These are phyloP conservation scores for Heliamphora pulchella DNA, from an alignment of 179 eudicot species.

Conservation along the genomic window DNA sequence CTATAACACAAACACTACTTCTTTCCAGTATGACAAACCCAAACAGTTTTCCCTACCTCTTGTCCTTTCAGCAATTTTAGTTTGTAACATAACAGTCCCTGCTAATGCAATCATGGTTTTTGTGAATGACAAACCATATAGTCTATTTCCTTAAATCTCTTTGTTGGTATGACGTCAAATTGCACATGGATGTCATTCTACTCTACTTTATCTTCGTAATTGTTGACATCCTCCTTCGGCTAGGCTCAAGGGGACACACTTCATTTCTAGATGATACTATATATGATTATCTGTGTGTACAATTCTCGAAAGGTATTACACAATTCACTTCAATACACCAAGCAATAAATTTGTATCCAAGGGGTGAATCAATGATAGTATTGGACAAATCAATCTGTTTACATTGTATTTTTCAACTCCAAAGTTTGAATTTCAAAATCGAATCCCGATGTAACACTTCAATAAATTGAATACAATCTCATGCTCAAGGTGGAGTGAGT, in stretches of 20 bases:
- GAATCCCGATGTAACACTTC: too few relatives aligned
- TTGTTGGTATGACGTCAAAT: background rate
- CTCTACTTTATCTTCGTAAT: background rate
- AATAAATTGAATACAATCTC: too few relatives aligned
- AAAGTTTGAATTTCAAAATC: too few relatives aligned
- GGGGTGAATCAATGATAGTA: too few relatives aligned
- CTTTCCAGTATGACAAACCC: background rate
- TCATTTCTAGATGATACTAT: too few relatives aligned
- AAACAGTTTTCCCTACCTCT: background rate
- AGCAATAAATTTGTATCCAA: too few relatives aligned
- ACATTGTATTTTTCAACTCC: too few relatives aligned
- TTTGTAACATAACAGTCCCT: background rate
- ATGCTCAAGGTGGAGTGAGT: too few relatives aligned
- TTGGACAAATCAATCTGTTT: too few relatives aligned
- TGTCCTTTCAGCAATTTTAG: background rate
- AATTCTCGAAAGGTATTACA: too few relatives aligned
- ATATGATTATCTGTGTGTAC: too few relatives aligned
- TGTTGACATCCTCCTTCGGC: background rate
- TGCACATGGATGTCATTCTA: background rate
- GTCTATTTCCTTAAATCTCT: background rate
- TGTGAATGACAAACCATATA: background rate
- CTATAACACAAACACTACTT: background rate
- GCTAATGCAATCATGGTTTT: background rate
- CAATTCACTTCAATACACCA: too few relatives aligned
- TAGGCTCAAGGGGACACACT: background rate